Evolutionary conservation across 1,139 yeast genomes (phyloP).

Genomic region (Yamadazyma conglobata): DNA sequence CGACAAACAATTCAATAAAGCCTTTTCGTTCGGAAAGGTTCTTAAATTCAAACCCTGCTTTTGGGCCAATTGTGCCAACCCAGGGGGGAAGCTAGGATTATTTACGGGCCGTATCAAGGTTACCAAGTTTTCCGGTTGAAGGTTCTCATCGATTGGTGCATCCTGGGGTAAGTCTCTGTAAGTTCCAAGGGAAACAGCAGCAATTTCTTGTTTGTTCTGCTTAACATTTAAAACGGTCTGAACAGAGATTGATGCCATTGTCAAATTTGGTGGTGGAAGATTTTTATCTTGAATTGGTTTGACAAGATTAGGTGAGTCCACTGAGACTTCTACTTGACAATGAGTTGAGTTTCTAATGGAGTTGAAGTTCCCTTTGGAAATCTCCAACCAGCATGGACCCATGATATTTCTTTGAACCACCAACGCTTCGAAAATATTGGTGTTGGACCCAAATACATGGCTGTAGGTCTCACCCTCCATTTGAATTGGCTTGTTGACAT

Average conservation of each 20-base stretch:
- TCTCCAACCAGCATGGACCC: constrained; percentile 98
- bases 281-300: constrained; percentile 48
- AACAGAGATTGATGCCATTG: constrained; percentile 69
- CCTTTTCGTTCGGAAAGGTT: constrained; percentile 68
- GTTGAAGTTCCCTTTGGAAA: constrained; percentile 59
- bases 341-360: constrained; percentile 69
- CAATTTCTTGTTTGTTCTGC: constrained; percentile 80
- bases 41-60: constrained; percentile 48
- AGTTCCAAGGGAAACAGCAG: constrained; percentile 74
- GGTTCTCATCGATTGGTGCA: constrained; percentile 54
- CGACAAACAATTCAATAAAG: constrained; percentile 67
- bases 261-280: constrained; percentile 56
- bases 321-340: constrained; percentile 71
- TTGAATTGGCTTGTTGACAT: constrained; percentile 54
- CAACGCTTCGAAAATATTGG: constrained; percentile 79
- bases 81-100: constrained; percentile 64
- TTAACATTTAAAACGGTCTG: constrained; percentile 74
- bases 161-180: constrained; percentile 69
- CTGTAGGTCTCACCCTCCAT: constrained; percentile 73
- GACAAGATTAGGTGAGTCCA: constrained; percentile 48
- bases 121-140: constrained; percentile 52
- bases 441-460: constrained; percentile 75
- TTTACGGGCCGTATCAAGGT: constrained; percentile 79
- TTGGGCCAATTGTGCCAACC: constrained; percentile 57
- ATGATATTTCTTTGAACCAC: constrained; percentile 77